These are phyloP conservation scores for Lasiodiplodia citricola DNA, from an alignment of 2,329 filamentous ascomycete genomes.

Conservation along the genomic window DNA sequence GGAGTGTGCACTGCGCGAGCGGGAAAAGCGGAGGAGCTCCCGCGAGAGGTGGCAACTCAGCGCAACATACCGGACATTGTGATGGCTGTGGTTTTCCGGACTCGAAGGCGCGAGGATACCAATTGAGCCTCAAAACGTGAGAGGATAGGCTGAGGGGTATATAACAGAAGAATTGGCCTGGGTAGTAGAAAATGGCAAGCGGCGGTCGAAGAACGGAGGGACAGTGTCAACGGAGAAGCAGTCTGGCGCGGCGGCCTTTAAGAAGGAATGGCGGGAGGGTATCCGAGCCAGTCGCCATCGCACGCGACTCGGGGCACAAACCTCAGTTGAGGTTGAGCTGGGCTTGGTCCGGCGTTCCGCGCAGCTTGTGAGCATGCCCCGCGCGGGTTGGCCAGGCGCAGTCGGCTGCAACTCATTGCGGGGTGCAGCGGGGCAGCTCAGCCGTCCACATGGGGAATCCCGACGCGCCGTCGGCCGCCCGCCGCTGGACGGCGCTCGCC, in stretches of 20 bases:
- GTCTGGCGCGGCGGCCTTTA: background rate
- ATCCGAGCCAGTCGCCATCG: background rate
- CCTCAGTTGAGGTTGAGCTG: slow-evolving; percentile 15
- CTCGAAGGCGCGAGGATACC: background rate
- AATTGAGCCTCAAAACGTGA: background rate
- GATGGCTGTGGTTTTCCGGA: background rate
- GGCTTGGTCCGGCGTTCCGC: slow-evolving; percentile 6
- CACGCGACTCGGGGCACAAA: slow-evolving; percentile 8
- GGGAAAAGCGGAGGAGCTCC: background rate
- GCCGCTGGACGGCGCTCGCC: background rate
- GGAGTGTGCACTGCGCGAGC: background rate
- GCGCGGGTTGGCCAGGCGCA: background rate
- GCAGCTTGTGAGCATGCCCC: slow-evolving; percentile 2
- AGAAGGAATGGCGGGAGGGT: background rate
- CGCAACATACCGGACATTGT: slow-evolving; percentile 23
- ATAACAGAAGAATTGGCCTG: background rate
- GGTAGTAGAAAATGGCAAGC: background rate
- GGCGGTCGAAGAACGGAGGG: background rate
- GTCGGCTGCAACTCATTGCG: slow-evolving; percentile 19
- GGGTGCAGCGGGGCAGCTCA: slow-evolving; percentile 4
- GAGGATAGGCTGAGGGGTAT: background rate
- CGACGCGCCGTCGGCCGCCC: background rate
- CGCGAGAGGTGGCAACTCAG: background rate
- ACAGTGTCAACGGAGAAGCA: background rate
- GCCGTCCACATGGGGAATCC: background rate